phyloP scores from a whole-genome alignment of 139 green algal species.

The Micromonas commoda region DNA sequence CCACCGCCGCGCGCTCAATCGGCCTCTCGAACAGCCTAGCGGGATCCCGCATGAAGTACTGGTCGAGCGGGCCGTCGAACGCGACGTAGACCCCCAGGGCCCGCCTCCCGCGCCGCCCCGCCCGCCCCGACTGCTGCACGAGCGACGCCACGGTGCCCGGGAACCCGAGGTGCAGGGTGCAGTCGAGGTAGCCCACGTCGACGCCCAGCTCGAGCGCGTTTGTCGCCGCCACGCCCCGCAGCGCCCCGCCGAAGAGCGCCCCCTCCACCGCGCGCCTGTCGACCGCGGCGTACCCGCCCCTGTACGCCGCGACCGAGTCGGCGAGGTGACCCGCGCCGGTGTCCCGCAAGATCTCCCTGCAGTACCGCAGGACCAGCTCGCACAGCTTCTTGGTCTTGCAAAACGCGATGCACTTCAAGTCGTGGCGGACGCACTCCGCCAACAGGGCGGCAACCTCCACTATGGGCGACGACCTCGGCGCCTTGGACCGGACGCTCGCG shows the following conservation, averaged over 20 bases:
- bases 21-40: conserved; percentile 61
- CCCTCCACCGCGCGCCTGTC: conserved; percentile 39
- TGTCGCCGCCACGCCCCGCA: conserved; percentile 78
- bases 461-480: conserved; percentile 64
- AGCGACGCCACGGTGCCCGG: conserved; percentile 63
- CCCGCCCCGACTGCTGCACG: conserved; percentile 82
- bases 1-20: conserved; percentile 73
- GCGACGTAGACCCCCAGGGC: conserved; percentile 74
- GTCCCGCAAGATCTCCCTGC: conserved; percentile 57
- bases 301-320: conserved; percentile 21
- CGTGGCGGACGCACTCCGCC: conserved; percentile 83
- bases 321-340: neutral
- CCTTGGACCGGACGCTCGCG: neutral
- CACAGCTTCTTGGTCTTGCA: conserved; percentile 91
- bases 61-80: conserved; percentile 88
- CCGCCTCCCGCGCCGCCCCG: conserved; percentile 63
- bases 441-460: conserved; percentile 71
- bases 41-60: conserved; percentile 87
- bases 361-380: conserved; percentile 88
- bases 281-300: conserved; percentile 32
- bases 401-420: conserved; percentile 85
- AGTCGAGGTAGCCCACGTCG: conserved; percentile 84
- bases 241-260: conserved; percentile 34
- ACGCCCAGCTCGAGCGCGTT: conserved; percentile 95
- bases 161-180: conserved; percentile 84